These are phyloP conservation scores for Reutealis trisperma DNA, from an alignment of 345 rosid genomes.

Conservation along the genomic window DNA sequence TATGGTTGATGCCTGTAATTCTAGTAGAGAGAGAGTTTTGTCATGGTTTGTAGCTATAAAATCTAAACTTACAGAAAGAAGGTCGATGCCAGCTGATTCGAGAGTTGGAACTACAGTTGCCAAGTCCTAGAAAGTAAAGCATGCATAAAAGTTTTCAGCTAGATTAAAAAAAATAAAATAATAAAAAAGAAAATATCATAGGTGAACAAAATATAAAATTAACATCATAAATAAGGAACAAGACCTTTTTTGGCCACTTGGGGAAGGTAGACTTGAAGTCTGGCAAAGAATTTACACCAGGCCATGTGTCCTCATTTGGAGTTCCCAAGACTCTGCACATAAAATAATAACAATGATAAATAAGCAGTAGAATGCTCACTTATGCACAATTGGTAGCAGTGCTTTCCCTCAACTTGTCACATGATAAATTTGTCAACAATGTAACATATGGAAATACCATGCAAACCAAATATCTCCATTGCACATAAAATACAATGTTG, in stretches of 20 bases:
- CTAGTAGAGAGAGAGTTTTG: background rate
- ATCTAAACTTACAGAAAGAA: constrained; percentile 72
- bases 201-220: background rate
- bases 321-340: constrained; percentile 81
- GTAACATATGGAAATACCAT: background rate
- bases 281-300: constrained; percentile 85
- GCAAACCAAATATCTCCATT: background rate
- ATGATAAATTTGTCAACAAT: background rate
- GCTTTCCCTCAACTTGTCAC: background rate
- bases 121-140: constrained; percentile 53
- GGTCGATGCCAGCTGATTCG: constrained; percentile 75
- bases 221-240: background rate
- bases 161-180: too few species aligned
- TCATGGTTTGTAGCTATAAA: constrained; percentile 1
- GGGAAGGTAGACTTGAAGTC: constrained; percentile 94
- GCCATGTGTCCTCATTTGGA: constrained; percentile 88
- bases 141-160: too few species aligned
- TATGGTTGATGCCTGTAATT: too few species aligned
- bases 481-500: background rate
- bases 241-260: constrained; percentile 71
- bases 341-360: background rate
- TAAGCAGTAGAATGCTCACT: background rate
- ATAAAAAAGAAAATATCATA: too few species aligned
- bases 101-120: constrained; percentile 71
- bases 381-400: background rate